Evolutionary conservation across 2,329 filamentous ascomycete species (phyloP).

Genomic region (Penicillium brevicompactum): DNA sequence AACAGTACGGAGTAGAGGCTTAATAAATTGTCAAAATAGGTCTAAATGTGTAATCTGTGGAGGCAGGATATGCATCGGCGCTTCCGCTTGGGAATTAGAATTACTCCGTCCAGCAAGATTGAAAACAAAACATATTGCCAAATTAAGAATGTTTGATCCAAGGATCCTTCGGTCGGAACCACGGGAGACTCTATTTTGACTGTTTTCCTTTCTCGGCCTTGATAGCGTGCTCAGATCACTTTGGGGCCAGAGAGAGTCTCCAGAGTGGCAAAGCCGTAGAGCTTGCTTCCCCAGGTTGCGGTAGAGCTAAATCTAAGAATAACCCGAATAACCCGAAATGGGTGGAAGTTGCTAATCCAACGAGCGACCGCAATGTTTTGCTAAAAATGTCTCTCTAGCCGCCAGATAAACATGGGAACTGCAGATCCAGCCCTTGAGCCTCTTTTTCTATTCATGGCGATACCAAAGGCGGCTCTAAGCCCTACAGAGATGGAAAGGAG

Average conservation of each 20-base stretch:
- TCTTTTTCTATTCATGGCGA: background rate
- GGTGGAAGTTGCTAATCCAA: background rate
- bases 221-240: conserved; percentile 5
- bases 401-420: background rate
- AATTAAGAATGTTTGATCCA: background rate
- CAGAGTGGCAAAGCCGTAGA: conserved; percentile 6
- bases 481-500: background rate
- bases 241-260: background rate
- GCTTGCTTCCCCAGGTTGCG: background rate
- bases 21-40: background rate
- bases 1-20: background rate
- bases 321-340: background rate
- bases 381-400: background rate
- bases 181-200: background rate
- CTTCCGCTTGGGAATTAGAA: background rate
- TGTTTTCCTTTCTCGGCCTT: background rate
- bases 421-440: conserved; percentile 1
- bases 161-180: background rate
- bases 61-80: background rate
- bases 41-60: background rate
- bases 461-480: conserved; percentile 1
- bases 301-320: background rate
- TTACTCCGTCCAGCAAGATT: too few species aligned
- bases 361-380: background rate
- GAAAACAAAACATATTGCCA: background rate